Evolutionary conservation across 2,329 filamentous ascomycete genomes (phyloP), one percentile per base, ranked within the genome.

Genomic region (Pestalotiopsis fici): DNA sequence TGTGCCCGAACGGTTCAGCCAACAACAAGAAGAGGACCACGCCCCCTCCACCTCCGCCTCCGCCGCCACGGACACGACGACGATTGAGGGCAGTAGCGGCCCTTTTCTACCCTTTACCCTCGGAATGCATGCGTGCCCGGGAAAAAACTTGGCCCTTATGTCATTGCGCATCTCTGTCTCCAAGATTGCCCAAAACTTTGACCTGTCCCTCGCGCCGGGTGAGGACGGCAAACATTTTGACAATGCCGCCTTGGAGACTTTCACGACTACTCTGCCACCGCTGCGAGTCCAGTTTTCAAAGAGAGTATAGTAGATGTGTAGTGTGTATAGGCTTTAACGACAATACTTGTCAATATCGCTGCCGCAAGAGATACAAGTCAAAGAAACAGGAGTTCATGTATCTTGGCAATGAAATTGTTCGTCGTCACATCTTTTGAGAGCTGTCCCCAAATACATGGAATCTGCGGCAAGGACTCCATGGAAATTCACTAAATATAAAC

Each of bases 1-100:
- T 55, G 25, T 67, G 23, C 71, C 71, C 3, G 71, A 72, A 37
- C 63, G 71, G 15, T 72, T 70, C 67, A 67, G 69, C 27, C n/a
- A n/a, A n/a, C n/a, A n/a, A n/a, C n/a, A n/a, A n/a, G n/a, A n/a
- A n/a, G 62, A 35, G 39, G 23, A 18, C 15, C 13, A 5, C 12
- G 18, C n/a, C n/a, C n/a, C n/a, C n/a, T n/a, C n/a, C n/a, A n/a
- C n/a, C n/a, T n/a, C n/a, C n/a, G n/a, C n/a, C 18, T 31, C 27
- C 64, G 60, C 50, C 55, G n/a, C 13, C 39, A 47, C 9, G 43
- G 43, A n/a, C 43, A 7, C 61, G 3, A 57, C 27, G 70, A 69
- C 35, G 66, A n/a, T n/a, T n/a, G n/a, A n/a, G n/a, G n/a, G n/a
- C n/a, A n/a, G n/a, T n/a, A n/a, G 66, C 50, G 66, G 65, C 56